A percentile compares a stretch with the other conserved stretches of the same genome.
Evolutionary conservation across 2,329 filamentous ascomycete species (phyloP).

Genomic region (Xylaria sp.): DNA sequence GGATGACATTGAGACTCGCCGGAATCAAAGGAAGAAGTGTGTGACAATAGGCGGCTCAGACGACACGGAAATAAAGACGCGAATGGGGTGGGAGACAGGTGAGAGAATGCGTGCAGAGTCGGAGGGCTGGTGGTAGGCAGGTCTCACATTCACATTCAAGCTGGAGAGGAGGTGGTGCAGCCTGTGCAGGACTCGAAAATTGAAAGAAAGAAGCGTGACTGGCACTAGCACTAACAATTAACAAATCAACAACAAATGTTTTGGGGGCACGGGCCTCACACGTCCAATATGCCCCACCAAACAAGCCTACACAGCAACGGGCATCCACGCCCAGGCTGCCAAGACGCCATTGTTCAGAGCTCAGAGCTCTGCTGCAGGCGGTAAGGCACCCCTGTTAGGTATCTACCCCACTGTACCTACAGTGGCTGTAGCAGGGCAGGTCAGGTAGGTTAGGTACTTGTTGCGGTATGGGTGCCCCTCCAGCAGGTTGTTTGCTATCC

Average conservation of each 20-base stretch:
- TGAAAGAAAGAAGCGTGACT: constrained; percentile 8
- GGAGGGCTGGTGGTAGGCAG: constrained; percentile 19
- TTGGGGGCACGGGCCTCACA: constrained; percentile 29
- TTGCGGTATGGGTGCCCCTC: too few relatives aligned
- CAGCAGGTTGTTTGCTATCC: too few relatives aligned
- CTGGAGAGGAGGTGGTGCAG: neutral
- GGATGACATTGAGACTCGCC: constrained; percentile 25
- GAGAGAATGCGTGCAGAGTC: constrained; percentile 14
- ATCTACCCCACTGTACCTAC: too few relatives aligned
- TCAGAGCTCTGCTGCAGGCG: constrained; percentile 1
- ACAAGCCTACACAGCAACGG: constrained; percentile 31
- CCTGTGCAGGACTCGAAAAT: neutral
- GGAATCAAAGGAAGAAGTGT: constrained; percentile 1
- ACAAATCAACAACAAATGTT: constrained; percentile 33
- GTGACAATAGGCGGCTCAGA: constrained; percentile 23
- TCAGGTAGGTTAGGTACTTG: too few relatives aligned
- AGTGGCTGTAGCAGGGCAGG: too few relatives aligned
- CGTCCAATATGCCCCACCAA: constrained; percentile 11
- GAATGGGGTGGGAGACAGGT: constrained; percentile 17
- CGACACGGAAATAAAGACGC: constrained; percentile 29
- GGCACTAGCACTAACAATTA: constrained; percentile 37
- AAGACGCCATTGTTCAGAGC: constrained; percentile 7
- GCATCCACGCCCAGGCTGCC: too few relatives aligned
- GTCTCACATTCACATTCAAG: neutral
- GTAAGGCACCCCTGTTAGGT: constrained; percentile 11